phyloP scores from a whole-genome alignment of 2,329 filamentous ascomycete species.

The Plectosphaerella sp. region DNA sequence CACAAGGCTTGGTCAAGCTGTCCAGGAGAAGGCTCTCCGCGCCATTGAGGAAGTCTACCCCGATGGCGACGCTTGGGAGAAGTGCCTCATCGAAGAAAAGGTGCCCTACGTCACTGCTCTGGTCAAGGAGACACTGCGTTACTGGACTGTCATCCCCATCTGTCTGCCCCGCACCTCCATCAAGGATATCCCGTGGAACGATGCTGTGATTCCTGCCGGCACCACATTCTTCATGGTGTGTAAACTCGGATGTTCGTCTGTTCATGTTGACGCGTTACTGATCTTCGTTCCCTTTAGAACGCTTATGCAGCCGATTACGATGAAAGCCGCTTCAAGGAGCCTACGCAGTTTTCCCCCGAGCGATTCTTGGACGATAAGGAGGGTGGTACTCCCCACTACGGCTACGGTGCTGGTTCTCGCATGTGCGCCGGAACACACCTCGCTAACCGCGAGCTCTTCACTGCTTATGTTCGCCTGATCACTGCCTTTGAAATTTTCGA shows the following conservation, averaged over 20 bases:
- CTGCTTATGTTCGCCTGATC: slow-evolving; percentile 54
- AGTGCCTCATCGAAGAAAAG: slow-evolving; percentile 68
- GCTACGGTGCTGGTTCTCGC: slow-evolving; percentile 57
- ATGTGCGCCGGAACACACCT: slow-evolving; percentile 62
- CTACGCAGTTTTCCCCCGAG: slow-evolving; percentile 63
- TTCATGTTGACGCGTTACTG: slow-evolving; percentile 21
- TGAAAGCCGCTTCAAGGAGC: slow-evolving; percentile 59
- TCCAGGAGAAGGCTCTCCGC: slow-evolving; percentile 64
- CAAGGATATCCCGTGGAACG: slow-evolving; percentile 67
- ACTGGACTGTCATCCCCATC: slow-evolving; percentile 76
- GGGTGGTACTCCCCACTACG: slow-evolving; percentile 56
- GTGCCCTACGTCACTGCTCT: slow-evolving; percentile 73
- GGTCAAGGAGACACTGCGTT: slow-evolving; percentile 74
- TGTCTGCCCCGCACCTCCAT: slow-evolving; percentile 69
- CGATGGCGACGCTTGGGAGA: slow-evolving; percentile 70
- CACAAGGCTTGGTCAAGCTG: slow-evolving; percentile 60
- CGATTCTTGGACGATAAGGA: slow-evolving; percentile 57
- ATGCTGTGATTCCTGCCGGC: slow-evolving; percentile 64
- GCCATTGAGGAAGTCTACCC: slow-evolving; percentile 71
- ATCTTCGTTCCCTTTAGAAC: slow-evolving; percentile 33
- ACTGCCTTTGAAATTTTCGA: slow-evolving; percentile 52
- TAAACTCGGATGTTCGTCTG: not conserved
- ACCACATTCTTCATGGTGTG: slow-evolving; percentile 74
- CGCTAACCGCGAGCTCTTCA: slow-evolving; percentile 59
- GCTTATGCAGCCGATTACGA: slow-evolving; percentile 75